These are phyloP conservation scores for Aspergillus luchuensis DNA, from an alignment of 2,329 filamentous ascomycete species.

Conservation along the genomic window DNA sequence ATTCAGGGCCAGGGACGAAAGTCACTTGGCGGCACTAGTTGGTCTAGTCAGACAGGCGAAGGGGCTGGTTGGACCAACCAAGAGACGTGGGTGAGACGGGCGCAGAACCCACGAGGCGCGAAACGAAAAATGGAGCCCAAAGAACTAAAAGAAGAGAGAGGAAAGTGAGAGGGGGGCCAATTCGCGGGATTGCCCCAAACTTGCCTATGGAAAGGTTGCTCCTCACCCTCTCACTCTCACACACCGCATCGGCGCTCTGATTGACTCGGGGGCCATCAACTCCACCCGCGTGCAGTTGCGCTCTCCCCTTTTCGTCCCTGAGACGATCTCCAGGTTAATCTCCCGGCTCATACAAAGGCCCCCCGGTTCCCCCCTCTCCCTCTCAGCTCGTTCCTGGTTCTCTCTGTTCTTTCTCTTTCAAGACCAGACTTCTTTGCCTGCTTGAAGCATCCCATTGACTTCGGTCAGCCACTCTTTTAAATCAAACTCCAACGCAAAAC, in stretches of 20 bases:
- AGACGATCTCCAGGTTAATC: slow-evolving; percentile 40
- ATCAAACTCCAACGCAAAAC: background rate
- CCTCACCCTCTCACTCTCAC: background rate
- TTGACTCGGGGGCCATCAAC: slow-evolving; percentile 15
- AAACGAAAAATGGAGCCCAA: background rate
- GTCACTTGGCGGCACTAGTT: slow-evolving; percentile 11
- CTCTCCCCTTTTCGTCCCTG: slow-evolving; percentile 25
- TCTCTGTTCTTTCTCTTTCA: slow-evolving; percentile 31
- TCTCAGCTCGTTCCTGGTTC: slow-evolving; percentile 24
- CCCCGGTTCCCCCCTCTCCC: slow-evolving; percentile 28
- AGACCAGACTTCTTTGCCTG: slow-evolving; percentile 35
- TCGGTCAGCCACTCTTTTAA: slow-evolving; percentile 49
- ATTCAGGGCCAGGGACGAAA: slow-evolving; percentile 3
- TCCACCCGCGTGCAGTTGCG: slow-evolving; percentile 18
- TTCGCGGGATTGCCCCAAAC: slow-evolving; percentile 2
- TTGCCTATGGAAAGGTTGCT: background rate
- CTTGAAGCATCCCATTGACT: slow-evolving; percentile 43
- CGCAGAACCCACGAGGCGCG: slow-evolving; percentile 15
- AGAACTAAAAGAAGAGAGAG: background rate
- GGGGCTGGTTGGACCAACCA: slow-evolving; percentile 20
- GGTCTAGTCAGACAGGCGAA: slow-evolving; percentile 12
- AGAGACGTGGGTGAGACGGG: background rate
- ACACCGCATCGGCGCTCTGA: background rate
- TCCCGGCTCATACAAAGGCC: slow-evolving; percentile 44
- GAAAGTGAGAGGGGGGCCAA: slow-evolving; percentile 7